Conservation (phyloP, 805 yeast species). For the Yarrowia yakushimensis region DNA sequence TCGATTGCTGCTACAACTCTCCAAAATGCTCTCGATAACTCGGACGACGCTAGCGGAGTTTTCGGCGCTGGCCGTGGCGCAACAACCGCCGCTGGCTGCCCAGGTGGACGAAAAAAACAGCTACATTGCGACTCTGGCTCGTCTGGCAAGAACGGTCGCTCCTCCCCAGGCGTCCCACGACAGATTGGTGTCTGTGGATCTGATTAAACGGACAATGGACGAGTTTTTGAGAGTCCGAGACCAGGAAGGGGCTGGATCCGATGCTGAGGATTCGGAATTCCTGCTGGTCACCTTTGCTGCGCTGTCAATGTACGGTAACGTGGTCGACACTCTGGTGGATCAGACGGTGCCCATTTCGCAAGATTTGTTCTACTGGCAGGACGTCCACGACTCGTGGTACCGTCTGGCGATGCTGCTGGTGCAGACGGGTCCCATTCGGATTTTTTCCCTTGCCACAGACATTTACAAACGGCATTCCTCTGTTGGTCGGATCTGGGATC, state of each 20-base stretch:
- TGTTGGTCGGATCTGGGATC: slow-evolving; percentile 8
- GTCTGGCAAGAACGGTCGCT: neutral
- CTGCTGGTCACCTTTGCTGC: slow-evolving; percentile 34
- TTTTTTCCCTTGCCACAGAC: neutral
- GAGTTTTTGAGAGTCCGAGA: neutral
- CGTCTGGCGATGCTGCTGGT: slow-evolving; percentile 41
- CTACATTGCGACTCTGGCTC: slow-evolving; percentile 12
- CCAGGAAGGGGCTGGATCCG: neutral
- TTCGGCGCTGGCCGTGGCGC: slow-evolving; percentile 6
- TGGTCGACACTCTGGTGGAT: slow-evolving; percentile 39
- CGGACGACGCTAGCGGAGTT: slow-evolving; percentile 20
- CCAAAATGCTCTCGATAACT: slow-evolving; percentile 16
- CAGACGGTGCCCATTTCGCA: slow-evolving; percentile 45
- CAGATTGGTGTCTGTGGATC: neutral
- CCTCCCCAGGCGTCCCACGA: slow-evolving; percentile 18
- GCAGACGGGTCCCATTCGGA: slow-evolving; percentile 38
- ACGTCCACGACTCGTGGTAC: slow-evolving; percentile 37
- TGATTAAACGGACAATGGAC: neutral
- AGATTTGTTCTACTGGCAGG: slow-evolving; percentile 49
- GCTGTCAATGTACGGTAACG: slow-evolving; percentile 39
- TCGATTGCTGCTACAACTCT: neutral
- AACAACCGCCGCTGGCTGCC: neutral
- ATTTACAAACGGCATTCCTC: neutral
- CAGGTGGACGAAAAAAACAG: neutral
- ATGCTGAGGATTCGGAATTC: neutral